Evolutionary conservation across 345 rosid species (phyloP), one percentile per base, ranked within the genome.

Genomic region (Populus euphratica): DNA sequence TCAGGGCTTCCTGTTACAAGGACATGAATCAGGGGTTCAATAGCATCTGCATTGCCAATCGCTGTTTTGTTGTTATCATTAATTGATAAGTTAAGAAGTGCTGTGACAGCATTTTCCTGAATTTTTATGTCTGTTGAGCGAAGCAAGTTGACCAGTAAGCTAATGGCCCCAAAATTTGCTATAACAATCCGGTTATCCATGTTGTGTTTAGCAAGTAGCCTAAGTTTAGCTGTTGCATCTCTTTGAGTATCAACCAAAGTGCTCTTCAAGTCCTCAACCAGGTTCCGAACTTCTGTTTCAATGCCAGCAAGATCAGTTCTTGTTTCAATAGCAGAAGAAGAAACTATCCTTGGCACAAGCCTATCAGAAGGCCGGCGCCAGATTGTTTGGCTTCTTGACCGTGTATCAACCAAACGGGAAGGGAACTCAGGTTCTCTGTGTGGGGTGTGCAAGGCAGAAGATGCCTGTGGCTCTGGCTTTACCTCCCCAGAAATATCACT

Each of bases 21-120:
- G 36, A 94, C 97, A 73, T 91, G 87, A 72, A 96, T 88, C 78
- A 96, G 86, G 38, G 94, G 96, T 36, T 85, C 88, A 68, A 94
- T 90, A 17, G 97, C 97, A 78, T 87, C 89, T 31, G 94, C 94
- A 67, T 86, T 87, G 20, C 88, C 91, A 69, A 96, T 94, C 35
- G 85, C 83, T 16, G 85, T 76, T 84, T 91, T 96, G 85, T 92
- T 94, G 86, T 89, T 92, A 75, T 90, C 91, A 44, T 89, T 92
- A 70, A 94, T 89, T 11, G 99, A 91, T 69, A 94, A 79, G 85
- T 96, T 96, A 61, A 96, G 97, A 73, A 94, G 95, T 61, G 94
- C 91, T 8, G 99, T 94, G 65, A 91, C 97, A 61, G 98, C 91
- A 78, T 94, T 86, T 33, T 90, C 97, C 86, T 90, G 97, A 76